Conservation (phyloP, 495 filamentous ascomycete genomes). For the Xylaria bambusicola region DNA sequence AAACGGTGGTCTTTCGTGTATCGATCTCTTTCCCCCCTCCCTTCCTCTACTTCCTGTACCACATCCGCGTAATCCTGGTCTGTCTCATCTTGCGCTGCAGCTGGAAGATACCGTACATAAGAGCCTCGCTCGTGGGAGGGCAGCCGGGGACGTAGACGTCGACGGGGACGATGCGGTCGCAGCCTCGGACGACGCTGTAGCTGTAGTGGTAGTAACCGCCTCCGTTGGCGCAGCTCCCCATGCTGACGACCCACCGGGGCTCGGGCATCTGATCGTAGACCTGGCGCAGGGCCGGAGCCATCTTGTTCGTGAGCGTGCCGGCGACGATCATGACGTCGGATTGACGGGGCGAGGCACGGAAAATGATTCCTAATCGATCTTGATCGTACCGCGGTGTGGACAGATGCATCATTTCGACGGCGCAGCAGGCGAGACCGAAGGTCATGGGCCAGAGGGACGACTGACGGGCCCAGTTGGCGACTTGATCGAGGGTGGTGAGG, state of each 20-base stretch:
- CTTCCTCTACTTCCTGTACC: slow-evolving; percentile 57
- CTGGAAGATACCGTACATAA: slow-evolving; percentile 87
- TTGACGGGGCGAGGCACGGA: slow-evolving; percentile 92
- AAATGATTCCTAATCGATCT: slow-evolving; percentile 94
- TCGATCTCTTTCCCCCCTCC: background rate
- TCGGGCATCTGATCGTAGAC: slow-evolving; percentile 99
- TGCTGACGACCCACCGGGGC: slow-evolving; percentile 87
- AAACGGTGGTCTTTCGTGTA: slow-evolving; percentile 11
- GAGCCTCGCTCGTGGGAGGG: slow-evolving; percentile 83
- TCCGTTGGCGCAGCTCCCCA: slow-evolving; percentile 91
- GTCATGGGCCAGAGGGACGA: slow-evolving; percentile 97
- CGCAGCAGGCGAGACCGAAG: slow-evolving; percentile 95
- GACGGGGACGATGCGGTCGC: slow-evolving; percentile 87
- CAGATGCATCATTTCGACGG: slow-evolving; percentile 98
- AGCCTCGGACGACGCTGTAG: slow-evolving; percentile 84
- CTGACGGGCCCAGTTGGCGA: slow-evolving; percentile 94
- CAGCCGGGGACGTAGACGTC: slow-evolving; percentile 93
- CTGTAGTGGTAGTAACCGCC: slow-evolving; percentile 95
- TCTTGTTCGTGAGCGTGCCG: slow-evolving; percentile 95
- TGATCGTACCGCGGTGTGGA: slow-evolving; percentile 96
- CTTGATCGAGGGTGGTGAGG: slow-evolving; percentile 89
- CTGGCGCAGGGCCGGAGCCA: slow-evolving; percentile 91
- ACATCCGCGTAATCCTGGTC: slow-evolving; percentile 71
- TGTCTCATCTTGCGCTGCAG: slow-evolving; percentile 85
- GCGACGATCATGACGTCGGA: slow-evolving; percentile 99